A percentile compares a stretch with the other conserved stretches of the same genome.
phyloP scores from a whole-genome alignment of 331 rosid species.

The Cydonia oblonga region DNA sequence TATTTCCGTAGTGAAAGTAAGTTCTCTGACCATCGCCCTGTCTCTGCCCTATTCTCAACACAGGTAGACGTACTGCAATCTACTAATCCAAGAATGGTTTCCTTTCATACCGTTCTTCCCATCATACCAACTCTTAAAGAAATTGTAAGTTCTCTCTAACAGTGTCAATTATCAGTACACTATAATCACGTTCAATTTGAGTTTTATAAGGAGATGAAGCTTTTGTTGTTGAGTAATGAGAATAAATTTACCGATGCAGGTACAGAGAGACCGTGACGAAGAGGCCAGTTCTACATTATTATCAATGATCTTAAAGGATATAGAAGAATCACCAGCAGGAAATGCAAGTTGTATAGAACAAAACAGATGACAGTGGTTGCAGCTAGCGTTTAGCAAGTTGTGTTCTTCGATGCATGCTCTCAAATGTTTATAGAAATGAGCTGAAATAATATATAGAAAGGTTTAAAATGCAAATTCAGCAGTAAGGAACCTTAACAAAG shows the following conservation, averaged over 20 bases:
- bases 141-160: conserved; percentile 35
- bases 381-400: not conserved
- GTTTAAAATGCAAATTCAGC: conserved; percentile 9
- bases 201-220: not conserved
- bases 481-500: not conserved
- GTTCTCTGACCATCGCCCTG: conserved; percentile 95
- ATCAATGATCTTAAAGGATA: conserved; percentile 25
- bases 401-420: not conserved
- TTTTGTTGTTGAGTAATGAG: not conserved
- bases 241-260: conserved; percentile 31
- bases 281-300: conserved; percentile 22
- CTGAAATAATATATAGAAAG: not conserved
- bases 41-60: conserved; percentile 74
- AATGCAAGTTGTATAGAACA: not conserved
- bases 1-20: conserved; percentile 82
- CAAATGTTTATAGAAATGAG: not conserved
- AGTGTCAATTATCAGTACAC: not conserved
- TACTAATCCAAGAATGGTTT: conserved; percentile 29
- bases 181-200: not conserved
- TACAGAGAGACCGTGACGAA: conserved; percentile 11
- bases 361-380: conserved; percentile 9
- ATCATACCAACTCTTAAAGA: conserved; percentile 20
- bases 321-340: conserved; percentile 18
- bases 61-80: conserved; percentile 46
- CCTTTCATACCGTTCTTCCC: conserved; percentile 21